A percentile compares a stretch with the other conserved stretches of the same genome.
Evolutionary conservation across 371 early-diverging fungal species (phyloP).

Genomic region (Cladochytrium tenue): DNA sequence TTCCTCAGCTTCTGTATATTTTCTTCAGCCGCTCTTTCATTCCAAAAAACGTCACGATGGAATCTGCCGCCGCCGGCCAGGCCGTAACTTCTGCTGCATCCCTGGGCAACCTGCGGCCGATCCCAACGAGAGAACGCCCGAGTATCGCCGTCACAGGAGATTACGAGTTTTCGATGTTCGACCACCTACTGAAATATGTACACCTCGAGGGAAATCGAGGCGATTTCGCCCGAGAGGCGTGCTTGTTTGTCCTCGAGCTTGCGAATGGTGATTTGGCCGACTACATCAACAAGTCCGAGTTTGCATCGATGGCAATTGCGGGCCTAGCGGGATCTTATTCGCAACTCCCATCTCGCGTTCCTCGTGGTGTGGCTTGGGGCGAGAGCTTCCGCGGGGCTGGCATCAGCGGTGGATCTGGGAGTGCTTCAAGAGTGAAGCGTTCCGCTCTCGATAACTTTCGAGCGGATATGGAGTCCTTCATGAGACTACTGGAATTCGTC

Average conservation of each 20-base stretch:
- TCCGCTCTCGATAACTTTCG: constrained; percentile 52
- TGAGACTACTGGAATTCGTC: constrained; percentile 76
- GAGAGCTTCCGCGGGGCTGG: constrained; percentile 8
- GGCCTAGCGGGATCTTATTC: constrained; percentile 89
- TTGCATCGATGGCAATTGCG: constrained; percentile 75
- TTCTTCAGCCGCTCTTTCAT: constrained; percentile 80
- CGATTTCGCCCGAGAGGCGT: constrained; percentile 88
- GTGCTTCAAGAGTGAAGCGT: background rate
- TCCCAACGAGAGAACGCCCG: constrained; percentile 9
- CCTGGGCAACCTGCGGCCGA: background rate
- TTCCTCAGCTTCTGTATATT: constrained; percentile 81
- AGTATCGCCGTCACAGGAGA: constrained; percentile 39
- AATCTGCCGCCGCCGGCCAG: constrained; percentile 18
- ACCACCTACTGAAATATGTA: constrained; percentile 81
- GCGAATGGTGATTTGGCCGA: constrained; percentile 69
- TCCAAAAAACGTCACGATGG: constrained; percentile 24
- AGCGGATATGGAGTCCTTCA: constrained; percentile 74
- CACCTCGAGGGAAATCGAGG: constrained; percentile 79
- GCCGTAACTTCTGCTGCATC: background rate
- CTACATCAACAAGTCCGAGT: constrained; percentile 80
- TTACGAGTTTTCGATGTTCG: constrained; percentile 76
- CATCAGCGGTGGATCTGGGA: background rate
- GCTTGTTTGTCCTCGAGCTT: constrained; percentile 84
- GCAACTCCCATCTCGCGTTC: constrained; percentile 71
- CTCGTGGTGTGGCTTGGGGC: constrained; percentile 26